Base-by-base conservation (phyloP, 352 stramenopile species). In the Phytophthora nicotianae region DNA sequence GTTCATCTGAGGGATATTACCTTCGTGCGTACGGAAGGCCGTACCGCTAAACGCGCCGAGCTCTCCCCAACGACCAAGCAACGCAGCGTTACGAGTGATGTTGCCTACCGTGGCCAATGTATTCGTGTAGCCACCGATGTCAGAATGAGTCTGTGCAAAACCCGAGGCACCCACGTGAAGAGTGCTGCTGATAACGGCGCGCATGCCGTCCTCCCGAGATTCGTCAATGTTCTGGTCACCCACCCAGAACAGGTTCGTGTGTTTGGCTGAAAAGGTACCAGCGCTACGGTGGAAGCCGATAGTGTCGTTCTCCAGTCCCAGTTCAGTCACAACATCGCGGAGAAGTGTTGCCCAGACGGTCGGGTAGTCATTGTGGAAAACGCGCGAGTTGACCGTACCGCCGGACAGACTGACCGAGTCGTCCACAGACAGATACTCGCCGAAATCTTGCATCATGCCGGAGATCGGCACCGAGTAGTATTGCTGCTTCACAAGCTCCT, bases 381-480 rank as follows among this genome's bases (percentile, higher is more conserved):
- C 50, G 24, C 63, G 63, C 45, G 63, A 29, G 23, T 61, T 59
- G 16, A 71, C 51, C 5, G 57, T 55, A 20, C 57, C 57, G n/a
- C 46, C 4, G 3, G 56, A 67, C 5, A 71, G 47, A 23, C 57
- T 67, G 21, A 71, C 56, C 14, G 63, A 67, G n/a, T 40, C 38
- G 26, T 67, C 63, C 21, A 67, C 63, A 17, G 57, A 67, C 1
- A 71, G 23, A 19, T 71, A 71, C 57, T 71, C 63, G 1, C 63
- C 63, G 33, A 67, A 71, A 46, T 71, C 63, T 13, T 71, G 63
- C 63, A 71, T 67, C 63, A 71, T 71, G 14, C 63, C 63, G 23
- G 50, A 71, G 21, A 71, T 71, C n/a, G 63, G 63, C 21, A 71
- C 63, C 10, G 63, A 58, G 50, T 67, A 71, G 45, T 71, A 71